Evolutionary conservation across 2,329 filamentous ascomycete genomes (phyloP), one percentile per base, ranked within the genome.

Genomic region (Hymenoscyphus repandus): DNA sequence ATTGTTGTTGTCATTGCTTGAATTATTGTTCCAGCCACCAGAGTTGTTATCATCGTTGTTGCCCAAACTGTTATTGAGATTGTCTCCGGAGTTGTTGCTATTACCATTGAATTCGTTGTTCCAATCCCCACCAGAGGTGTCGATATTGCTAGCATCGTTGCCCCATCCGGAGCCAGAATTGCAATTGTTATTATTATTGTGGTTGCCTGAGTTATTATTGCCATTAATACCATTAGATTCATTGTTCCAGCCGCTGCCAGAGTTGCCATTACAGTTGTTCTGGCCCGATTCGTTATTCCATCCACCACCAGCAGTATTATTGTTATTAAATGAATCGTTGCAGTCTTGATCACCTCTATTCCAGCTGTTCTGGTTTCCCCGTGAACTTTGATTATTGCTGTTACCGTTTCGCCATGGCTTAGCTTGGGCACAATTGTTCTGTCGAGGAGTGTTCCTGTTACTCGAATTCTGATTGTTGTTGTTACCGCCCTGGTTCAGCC

Each of bases 111-210:
- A 41, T 18, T 33, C 18, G 38, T 36, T 45, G 15, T 49, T 38
- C 45, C 41, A 50, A 34, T 42, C 33, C 20, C 49, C 49, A 15
- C 18, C 17, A 46, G 11, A n/a, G 20, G 18, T 17, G 18, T 49
- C 50, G 22, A 50, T 43, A 34, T 50, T 49, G 20, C 38, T 10
- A 22, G 12, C 17, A 2, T 39, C 32, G 15, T 42, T 49, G n/a
- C 38, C 44, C 32, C 43, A 44, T 4, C 22, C 22, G 22, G 22
- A 27, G 22, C 22, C 22, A 27, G 22, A 27, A 27, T 40, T 39
- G 40, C 47, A 44, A 39, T 36, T 33, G 12, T n/a, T 33, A 20
- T 48, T 49, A 37, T 53, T 53, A 46, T 47, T 47, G 36, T 47
- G 39, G 46, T 55, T 51, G 39, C 15, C 47, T 2, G 43, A 27